Base-by-base conservation (phyloP, 2,329 filamentous ascomycete genomes). In the Emydomyces testavorans region DNA sequence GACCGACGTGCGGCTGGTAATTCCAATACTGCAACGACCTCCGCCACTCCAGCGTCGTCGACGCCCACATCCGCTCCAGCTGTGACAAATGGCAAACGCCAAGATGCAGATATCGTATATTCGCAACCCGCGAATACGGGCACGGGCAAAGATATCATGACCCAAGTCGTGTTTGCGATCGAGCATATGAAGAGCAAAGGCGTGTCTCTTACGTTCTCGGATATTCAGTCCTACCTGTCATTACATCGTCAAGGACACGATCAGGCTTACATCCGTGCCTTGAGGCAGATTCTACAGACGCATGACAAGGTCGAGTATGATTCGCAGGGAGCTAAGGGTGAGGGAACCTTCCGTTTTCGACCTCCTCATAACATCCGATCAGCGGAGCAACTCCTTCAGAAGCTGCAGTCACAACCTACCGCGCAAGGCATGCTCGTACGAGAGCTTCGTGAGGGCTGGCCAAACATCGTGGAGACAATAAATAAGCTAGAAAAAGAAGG, bases 391-490 rank as follows among this genome's bases (percentile, higher is more conserved):
- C 77, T 98, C 47, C 78, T 94, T 47, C 78, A 77, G 48, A 83
- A 86, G 61, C 77, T 98, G 26, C 88, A 94, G 67, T 74, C 76
- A 46, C 88, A 89, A 66, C 79, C 78, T 45, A 88, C 88, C 50
- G 85, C 86, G 1, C 80, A 83, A 54, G 87, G 86, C 10, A 78
- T 96, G 47, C 76, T 75, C 31, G 86, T 96, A 53, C 88, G 87
- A 64, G 88, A 95, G 58, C 76, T 98, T 52, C 94, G 94, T 67
- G 92, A 98, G 63, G 92, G 92, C 53, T 98, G 92, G 92, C 80
- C 83, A 20, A 82, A 83, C 58, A 93, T 87, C 60, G 80, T 89
- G 52, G 77, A 82, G 16, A 77, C 83, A 7, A 83, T 98, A 62
- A 77, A 83, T 53, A 73, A 78, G 56, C 75, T 98, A 44, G 90